Evolutionary conservation across 2,329 filamentous ascomycete genomes (phyloP), one percentile per base, ranked within the genome.

Genomic region (Cercospora sesami): DNA sequence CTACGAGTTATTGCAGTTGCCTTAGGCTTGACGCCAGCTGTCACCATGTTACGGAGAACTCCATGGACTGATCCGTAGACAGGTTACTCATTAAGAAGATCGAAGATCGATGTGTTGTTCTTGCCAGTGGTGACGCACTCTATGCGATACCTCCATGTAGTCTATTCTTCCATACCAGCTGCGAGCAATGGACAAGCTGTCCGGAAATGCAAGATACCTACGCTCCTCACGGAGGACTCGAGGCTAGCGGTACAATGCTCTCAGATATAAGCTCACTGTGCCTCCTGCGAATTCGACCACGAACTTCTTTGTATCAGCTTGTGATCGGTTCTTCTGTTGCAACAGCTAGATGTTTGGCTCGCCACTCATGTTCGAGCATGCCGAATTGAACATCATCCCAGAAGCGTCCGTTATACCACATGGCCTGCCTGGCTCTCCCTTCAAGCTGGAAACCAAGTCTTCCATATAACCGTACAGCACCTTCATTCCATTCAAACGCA

Each of bases 391-490:
- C 48, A 73, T 75, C 65, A 63, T 75, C 74, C 71, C 73, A 74
- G 63, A 67, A 86, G 48, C 77, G 74, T 0, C 83, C 78, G 61
- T 83, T 77, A 69, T 79, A 75, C 75, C 79, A 85, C 14, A 82
- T 64, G 0, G 74, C 72, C 72, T 86, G 80, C 64, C 83, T 76
- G 60, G 71, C 76, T 4, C 79, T 73, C 0, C 83, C 83, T 68
- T 86, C 84, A 2, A 75, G 69, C 60, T 77, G 78, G 69, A 86
- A 85, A 0, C 84, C 83, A 12, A 85, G 66, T 53, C 77, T 77
- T 71, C 80, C 75, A 70, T 86, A 86, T 71, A 86, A 63, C 18
- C 78, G 74, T 16, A 76, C 60, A 0, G 82, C 83, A 0, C 82
- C 78, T 28, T 75, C 73, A 60, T 86, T 86, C 63, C 79, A 86